These are phyloP conservation scores for Cercophora samala DNA, from an alignment of 495 filamentous ascomycete genomes.

Conservation along the genomic window DNA sequence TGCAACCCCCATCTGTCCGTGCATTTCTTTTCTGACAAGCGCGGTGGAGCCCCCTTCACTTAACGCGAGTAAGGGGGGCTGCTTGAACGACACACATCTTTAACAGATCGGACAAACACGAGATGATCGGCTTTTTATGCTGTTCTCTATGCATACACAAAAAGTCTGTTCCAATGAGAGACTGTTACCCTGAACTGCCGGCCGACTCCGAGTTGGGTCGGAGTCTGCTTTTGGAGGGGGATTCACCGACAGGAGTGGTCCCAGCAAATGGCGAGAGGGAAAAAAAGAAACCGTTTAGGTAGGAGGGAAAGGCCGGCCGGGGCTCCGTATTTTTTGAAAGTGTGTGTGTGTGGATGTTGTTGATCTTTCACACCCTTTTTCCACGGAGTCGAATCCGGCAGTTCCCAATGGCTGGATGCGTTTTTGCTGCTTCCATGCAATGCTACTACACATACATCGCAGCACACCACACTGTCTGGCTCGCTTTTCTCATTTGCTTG, in stretches of 20 bases:
- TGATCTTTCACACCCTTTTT: neutral
- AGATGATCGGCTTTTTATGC: slow-evolving; percentile 3
- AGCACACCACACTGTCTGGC: neutral
- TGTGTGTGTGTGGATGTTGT: neutral
- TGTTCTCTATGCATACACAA: neutral
- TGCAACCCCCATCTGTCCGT: neutral
- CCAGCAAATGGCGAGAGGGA: neutral
- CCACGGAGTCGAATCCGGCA: slow-evolving; percentile 1
- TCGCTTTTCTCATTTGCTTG: neutral
- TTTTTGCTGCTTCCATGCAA: neutral
- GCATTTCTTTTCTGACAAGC: neutral
- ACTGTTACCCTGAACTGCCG: neutral
- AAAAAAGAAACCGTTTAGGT: no score
- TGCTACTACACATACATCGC: neutral
- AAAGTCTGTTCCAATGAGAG: neutral
- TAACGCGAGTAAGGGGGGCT: neutral
- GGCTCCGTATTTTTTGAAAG: neutral
- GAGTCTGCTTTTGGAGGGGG: neutral
- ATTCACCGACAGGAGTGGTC: neutral
- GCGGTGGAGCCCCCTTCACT: neutral
- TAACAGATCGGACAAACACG: neutral
- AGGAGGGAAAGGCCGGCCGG: no score
- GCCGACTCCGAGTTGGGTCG: neutral
- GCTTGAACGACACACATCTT: neutral
- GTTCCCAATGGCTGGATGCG: neutral